phyloP scores from a whole-genome alignment of 768 basidiomycete species.

The Xerocomus brunneocitrinus region DNA sequence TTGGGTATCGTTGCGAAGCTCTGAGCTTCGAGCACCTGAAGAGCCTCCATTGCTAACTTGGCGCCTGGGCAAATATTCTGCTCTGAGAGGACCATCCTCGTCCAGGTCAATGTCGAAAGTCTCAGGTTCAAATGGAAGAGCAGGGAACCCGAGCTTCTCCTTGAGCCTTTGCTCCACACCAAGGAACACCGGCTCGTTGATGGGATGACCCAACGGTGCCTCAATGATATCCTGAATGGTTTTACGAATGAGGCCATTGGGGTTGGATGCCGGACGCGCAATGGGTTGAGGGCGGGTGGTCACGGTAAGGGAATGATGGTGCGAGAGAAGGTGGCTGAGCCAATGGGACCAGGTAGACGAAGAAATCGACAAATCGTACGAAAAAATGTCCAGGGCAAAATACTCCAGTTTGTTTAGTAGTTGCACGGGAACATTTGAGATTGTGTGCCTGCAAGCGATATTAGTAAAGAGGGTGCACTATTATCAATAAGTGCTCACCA shows the following conservation, averaged over 20 bases:
- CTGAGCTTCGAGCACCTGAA: background rate
- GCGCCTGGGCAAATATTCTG: constrained; percentile 75
- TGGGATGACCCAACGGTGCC: constrained; percentile 35
- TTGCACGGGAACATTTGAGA: constrained; percentile 70
- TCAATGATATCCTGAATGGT: constrained; percentile 66
- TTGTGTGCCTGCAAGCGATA: constrained; percentile 57
- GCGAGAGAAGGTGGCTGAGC: constrained; percentile 60
- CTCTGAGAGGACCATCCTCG: constrained; percentile 75
- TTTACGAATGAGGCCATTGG: constrained; percentile 63
- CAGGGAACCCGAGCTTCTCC: constrained; percentile 46
- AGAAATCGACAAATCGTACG: constrained; percentile 66
- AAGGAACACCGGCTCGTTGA: constrained; percentile 61
- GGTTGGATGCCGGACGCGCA: constrained; percentile 69
- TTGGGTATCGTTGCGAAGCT: constrained; percentile 1
- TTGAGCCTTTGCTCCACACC: constrained; percentile 62
- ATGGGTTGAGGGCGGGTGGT: constrained; percentile 67
- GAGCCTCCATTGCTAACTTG: constrained; percentile 33
- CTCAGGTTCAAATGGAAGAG: constrained; percentile 38
- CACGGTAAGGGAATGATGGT: constrained; percentile 61
- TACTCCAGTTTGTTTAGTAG: constrained; percentile 69
- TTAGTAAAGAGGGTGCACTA: background rate
- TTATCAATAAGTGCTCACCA: constrained; percentile 46
- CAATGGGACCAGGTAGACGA: constrained; percentile 63
- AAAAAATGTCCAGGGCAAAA: constrained; percentile 64
- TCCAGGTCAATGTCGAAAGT: constrained; percentile 74